Base-by-base conservation (phyloP, 208 protist genomes). In the Leptomonas seymouri region DNA sequence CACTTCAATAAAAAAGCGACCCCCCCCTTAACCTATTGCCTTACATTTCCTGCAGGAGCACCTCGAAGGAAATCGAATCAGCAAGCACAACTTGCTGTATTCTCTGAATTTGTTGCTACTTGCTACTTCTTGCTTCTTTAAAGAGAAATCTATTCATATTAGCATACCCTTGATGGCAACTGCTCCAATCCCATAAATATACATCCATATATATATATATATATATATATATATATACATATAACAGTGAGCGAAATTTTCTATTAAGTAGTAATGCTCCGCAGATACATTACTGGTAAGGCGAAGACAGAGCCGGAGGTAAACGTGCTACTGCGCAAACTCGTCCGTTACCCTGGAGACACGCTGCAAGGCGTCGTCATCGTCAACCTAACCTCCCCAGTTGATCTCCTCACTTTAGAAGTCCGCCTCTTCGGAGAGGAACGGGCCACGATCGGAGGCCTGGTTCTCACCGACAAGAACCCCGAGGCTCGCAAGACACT, bases 331-430 rank as follows among this genome's bases (percentile, higher is more conserved):
- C 64, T 90, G 18, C 63, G 64, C 34, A 46, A 67, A 56, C 25
- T 45, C 5, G 48, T 50, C 21, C 67, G 59, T 44, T 90, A 87
- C 65, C 89, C 86, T 9, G 83, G 85, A 41, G 82, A 91, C 39
- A 62, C 42, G 28, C 23, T 95, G 36, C 28, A 67, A 12, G 89
- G 80, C 36, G 67, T 90, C 44, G 81, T 89, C 57, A 71, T 85
- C n/a, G 21, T 95, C 5, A 59, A 69, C 41, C 27, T 93, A 21
- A 44, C 71, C 11, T 46, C 20, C 3, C 78, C 82, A 0, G 18
- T 81, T 3, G 56, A 80, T 39, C 50, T 87, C 25, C 36, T 77
- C 28, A 60, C 73, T 27, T 63, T 95, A 7, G 67, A 89, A 53
- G 74, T 80, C 12, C 36, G 69, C 46, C 20, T 91, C n/a, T n/a